Conservation (phyloP, 106 monocot genomes). For the Dendrobium officinale region DNA sequence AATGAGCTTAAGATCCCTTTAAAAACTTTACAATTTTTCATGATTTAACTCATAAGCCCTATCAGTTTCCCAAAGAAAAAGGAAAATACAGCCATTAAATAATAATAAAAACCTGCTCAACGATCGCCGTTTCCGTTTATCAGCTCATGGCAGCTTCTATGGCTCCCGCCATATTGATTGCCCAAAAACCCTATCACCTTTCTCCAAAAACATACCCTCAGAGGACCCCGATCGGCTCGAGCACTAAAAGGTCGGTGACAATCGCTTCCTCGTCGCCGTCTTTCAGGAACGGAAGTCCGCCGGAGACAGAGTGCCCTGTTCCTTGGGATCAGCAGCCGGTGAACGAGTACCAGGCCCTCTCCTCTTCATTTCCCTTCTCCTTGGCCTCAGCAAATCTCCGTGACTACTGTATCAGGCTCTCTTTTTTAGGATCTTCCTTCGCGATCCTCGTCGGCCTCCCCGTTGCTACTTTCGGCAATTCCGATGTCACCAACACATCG, state of each 20-base stretch:
- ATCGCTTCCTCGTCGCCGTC: conserved; percentile 25
- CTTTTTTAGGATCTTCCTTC: conserved; percentile 44
- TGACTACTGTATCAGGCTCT: conserved; percentile 61
- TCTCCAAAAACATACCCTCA: background rate
- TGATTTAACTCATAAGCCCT: too few relatives aligned
- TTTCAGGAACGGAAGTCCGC: conserved; percentile 43
- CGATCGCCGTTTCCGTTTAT: too few relatives aligned
- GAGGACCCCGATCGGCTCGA: background rate
- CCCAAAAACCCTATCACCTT: background rate
- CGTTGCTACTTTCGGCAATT: conserved; percentile 61
- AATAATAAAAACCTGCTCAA: too few relatives aligned
- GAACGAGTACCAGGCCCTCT: conserved; percentile 88
- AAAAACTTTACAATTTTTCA: too few relatives aligned
- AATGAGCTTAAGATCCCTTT: too few relatives aligned
- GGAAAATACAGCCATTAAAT: too few relatives aligned
- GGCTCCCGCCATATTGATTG: background rate
- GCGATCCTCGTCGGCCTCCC: conserved; percentile 78
- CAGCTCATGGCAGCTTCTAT: background rate
- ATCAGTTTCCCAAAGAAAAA: too few relatives aligned
- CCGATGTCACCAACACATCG: conserved; percentile 16
- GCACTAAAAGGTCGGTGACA: background rate
- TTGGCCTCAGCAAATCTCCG: conserved; percentile 62
- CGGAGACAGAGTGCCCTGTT: conserved; percentile 90
- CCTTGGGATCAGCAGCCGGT: conserved; percentile 90
- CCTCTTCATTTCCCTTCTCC: conserved; percentile 69